A percentile compares a stretch with the other conserved stretches of the same genome.
Conservation (phyloP, 805 yeast species). For the Ogataea pilisensis region DNA sequence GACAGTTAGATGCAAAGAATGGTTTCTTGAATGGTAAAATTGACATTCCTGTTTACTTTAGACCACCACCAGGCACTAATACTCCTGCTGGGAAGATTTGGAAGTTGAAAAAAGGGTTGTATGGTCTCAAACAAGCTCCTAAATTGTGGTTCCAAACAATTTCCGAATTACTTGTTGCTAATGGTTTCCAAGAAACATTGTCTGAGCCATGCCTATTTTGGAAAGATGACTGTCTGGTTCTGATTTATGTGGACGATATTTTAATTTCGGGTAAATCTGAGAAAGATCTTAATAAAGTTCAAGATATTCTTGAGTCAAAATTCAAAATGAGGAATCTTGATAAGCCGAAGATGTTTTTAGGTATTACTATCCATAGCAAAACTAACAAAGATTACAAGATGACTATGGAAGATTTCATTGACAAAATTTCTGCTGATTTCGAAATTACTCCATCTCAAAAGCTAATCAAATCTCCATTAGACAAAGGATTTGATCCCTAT, state of each 20-base stretch:
- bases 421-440: background rate
- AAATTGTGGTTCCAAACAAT: slow-evolving; percentile 2
- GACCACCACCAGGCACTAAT: slow-evolving; percentile 3
- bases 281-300: background rate
- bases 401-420: slow-evolving; percentile 1
- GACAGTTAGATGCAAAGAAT: slow-evolving; percentile 10
- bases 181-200: background rate
- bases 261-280: background rate
- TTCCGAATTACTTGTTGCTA: background rate
- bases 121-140: slow-evolving; percentile 5
- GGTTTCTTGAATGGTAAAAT: slow-evolving; percentile 8
- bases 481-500: background rate
- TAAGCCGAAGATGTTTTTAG: slow-evolving; percentile 1
- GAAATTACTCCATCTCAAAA: background rate
- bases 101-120: slow-evolving; percentile 5
- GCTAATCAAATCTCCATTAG: background rate
- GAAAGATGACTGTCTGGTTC: background rate
- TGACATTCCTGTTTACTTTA: slow-evolving; percentile 4
- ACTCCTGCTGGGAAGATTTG: background rate
- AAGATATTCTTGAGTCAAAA: background rate
- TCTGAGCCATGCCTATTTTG: background rate
- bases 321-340: slow-evolving; percentile 1
- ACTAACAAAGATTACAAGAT: background rate
- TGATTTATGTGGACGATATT: slow-evolving; percentile 3
- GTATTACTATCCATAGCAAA: background rate